Evolutionary conservation across 495 filamentous ascomycete species (phyloP).

Genomic region (Filosporella fistucella): DNA sequence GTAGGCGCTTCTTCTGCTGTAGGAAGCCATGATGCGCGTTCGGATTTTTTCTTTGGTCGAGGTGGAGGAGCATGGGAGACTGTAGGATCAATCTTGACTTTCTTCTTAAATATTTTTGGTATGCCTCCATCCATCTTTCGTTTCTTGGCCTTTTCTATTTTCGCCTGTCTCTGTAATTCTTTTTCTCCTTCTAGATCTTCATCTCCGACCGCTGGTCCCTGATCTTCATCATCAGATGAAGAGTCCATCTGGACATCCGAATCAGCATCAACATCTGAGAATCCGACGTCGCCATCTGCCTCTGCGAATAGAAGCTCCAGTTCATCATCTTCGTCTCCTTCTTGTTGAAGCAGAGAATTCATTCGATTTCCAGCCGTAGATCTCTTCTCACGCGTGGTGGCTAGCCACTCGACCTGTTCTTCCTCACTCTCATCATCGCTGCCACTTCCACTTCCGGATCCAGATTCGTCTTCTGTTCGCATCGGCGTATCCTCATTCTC

Average conservation of each 20-base stretch:
- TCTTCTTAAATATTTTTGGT: conserved; percentile 48
- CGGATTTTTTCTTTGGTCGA: conserved; percentile 87
- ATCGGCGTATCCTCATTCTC: conserved; percentile 16
- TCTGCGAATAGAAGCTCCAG: conserved; percentile 79
- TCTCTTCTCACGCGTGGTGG: conserved; percentile 72
- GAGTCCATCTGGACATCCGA: conserved; percentile 80
- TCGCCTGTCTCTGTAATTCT: conserved; percentile 56
- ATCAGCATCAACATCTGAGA: conserved; percentile 59
- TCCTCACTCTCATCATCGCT: conserved; percentile 16
- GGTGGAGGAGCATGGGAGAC: conserved; percentile 34
- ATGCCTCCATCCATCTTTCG: conserved; percentile 67
- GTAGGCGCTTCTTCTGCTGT: conserved; percentile 72
- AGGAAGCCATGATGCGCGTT: conserved; percentile 85
- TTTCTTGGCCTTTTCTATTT: conserved; percentile 56
- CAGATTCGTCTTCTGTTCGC: conserved; percentile 12
- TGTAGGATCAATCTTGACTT: conserved; percentile 46
- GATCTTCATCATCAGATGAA: conserved; percentile 73
- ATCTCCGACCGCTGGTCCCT: conserved; percentile 63
- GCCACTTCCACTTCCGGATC: conserved; percentile 13
- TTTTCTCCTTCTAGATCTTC: conserved; percentile 66
- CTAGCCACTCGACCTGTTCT: conserved; percentile 62
- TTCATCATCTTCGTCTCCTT: conserved; percentile 69
- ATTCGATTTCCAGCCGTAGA: conserved; percentile 84
- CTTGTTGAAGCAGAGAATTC: conserved; percentile 61
- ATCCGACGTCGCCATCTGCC: conserved; percentile 81